Conservation (phyloP, 2,329 filamentous ascomycete genomes). For the Tolypocladium tropicale region DNA sequence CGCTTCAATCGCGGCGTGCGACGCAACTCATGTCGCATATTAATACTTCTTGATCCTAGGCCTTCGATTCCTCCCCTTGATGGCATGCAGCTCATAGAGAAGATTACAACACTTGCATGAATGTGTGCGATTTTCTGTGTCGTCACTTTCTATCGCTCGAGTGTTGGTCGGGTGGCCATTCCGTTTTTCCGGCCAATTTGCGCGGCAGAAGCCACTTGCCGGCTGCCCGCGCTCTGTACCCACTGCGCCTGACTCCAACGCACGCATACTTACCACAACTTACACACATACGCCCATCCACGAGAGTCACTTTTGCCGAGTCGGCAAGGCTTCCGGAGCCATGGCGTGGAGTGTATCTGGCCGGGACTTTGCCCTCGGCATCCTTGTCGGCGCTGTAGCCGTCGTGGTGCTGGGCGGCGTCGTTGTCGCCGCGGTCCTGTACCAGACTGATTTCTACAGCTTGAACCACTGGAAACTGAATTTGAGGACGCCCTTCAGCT, state of each 20-base stretch:
- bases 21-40: too few relatives aligned
- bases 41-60: too few relatives aligned
- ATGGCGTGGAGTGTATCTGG: constrained; percentile 4
- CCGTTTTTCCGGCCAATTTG: not conserved
- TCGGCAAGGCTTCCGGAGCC: not conserved
- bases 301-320: not conserved
- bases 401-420: constrained; percentile 8
- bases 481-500: constrained; percentile 29
- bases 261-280: too few relatives aligned
- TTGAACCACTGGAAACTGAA: constrained; percentile 48
- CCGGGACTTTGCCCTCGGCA: constrained; percentile 17
- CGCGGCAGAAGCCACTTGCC: not conserved
- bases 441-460: constrained; percentile 29
- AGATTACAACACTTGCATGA: too few relatives aligned
- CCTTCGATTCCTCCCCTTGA: too few relatives aligned
- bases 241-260: too few relatives aligned
- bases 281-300: too few relatives aligned
- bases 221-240: too few relatives aligned
- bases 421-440: constrained; percentile 10
- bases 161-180: not conserved
- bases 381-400: constrained; percentile 14
- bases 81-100: too few relatives aligned
- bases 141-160: too few relatives aligned
- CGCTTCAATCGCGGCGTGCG: too few relatives aligned
- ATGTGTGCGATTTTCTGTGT: too few relatives aligned